Percentiles rank a stretch among this genome's conserved stretches.
Evolutionary conservation across 768 basidiomycete species (phyloP).

Genomic region (Sarcodon sp.): DNA sequence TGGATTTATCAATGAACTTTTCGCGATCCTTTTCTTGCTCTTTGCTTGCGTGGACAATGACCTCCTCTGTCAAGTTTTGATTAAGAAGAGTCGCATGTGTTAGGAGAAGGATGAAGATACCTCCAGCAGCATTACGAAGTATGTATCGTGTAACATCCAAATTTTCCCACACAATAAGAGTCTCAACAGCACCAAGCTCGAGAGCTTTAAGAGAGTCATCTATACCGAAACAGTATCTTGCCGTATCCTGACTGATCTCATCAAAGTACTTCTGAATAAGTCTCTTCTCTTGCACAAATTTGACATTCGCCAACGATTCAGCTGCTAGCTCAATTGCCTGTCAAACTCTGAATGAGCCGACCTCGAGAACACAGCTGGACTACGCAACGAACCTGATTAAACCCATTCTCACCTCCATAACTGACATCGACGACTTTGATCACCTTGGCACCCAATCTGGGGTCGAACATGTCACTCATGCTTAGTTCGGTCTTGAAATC

Average conservation of each 20-base stretch:
- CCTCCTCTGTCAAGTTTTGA: conserved; percentile 45
- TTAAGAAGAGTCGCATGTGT: background rate
- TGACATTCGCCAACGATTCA: conserved; percentile 94
- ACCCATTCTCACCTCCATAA: conserved; percentile 98
- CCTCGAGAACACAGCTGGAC: background rate
- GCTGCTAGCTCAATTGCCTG: conserved; percentile 95
- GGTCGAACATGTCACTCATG: conserved; percentile 95
- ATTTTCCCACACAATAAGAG: conserved; percentile 97
- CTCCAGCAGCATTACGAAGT: conserved; percentile 86
- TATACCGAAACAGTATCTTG: conserved; percentile 94
- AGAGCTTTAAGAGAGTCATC: conserved; percentile 94
- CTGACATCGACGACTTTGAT: conserved; percentile 98
- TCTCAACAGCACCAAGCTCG: conserved; percentile 94
- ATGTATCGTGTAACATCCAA: conserved; percentile 81
- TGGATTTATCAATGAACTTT: conserved; percentile 92
- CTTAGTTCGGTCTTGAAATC: conserved; percentile 98
- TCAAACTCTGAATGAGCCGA: conserved; percentile 1
- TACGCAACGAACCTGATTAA: conserved; percentile 75
- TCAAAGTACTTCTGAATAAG: conserved; percentile 98
- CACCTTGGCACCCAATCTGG: conserved; percentile 74
- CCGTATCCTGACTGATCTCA: conserved; percentile 96
- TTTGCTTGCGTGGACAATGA: conserved; percentile 64
- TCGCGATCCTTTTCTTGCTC: conserved; percentile 89
- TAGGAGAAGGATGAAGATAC: conserved; percentile 23
- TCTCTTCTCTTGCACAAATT: conserved; percentile 98